phyloP scores from a whole-genome alignment of 75 land plant genomes.

The Sequoiadendron giganteum region DNA sequence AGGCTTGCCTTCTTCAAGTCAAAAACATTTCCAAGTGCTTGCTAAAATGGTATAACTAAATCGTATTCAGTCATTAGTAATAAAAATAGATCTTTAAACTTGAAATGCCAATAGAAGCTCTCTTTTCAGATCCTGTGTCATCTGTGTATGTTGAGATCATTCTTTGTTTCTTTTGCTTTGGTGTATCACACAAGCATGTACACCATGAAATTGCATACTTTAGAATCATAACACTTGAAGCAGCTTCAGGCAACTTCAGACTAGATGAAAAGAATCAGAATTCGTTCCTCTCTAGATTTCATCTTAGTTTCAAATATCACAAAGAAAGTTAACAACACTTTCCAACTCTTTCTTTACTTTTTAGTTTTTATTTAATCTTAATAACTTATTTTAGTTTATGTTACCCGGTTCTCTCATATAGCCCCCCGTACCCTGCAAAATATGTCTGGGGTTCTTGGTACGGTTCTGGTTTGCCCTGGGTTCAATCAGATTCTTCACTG shows the following conservation, averaged over 20 bases:
- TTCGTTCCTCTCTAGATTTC: neutral
- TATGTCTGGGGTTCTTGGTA: too few species aligned
- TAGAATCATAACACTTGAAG: neutral
- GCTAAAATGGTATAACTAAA: neutral
- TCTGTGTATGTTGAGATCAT: neutral
- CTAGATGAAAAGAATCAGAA: neutral
- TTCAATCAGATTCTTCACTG: too few species aligned
- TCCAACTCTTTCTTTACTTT: neutral
- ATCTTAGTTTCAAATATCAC: neutral
- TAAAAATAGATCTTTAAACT: neutral
- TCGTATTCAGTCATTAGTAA: neutral
- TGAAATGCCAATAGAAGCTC: neutral
- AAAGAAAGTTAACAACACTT: neutral
- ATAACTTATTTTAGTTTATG: neutral
- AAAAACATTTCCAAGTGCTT: neutral
- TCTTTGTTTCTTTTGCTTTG: neutral
- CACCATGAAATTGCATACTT: neutral
- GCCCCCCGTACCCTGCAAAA: too few species aligned
- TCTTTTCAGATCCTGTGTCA: neutral
- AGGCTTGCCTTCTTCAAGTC: neutral
- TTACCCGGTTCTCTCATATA: too few species aligned
- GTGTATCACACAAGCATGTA: neutral
- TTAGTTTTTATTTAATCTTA: neutral
- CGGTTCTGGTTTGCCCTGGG: too few species aligned
- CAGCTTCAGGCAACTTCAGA: neutral